Evolutionary conservation across 257 asterid species (phyloP), one percentile per base, ranked within the genome.

Genomic region (Thymus mandschuricus): DNA sequence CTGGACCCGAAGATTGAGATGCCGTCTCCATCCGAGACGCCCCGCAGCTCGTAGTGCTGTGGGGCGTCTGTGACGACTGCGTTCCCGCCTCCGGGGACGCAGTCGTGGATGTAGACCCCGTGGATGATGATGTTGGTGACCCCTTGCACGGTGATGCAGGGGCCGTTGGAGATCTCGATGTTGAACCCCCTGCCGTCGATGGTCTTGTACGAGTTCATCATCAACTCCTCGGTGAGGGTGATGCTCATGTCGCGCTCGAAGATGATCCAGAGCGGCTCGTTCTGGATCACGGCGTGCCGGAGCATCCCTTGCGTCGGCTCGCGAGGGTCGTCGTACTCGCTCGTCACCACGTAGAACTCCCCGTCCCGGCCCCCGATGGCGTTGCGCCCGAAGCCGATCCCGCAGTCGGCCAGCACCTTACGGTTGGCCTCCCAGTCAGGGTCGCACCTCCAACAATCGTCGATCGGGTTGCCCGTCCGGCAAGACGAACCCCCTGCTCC

Each of bases 371-470:
- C 96, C 0, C 96, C 92, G 6, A 74, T 78, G 2, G 96, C 87
- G 28, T 82, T 73, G 27, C 88, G 82, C 4, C 94, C 92, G 38
- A 89, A 89, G 27, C 94, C 94, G 1, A 84, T 80, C 1, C 79
- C 87, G 28, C 92, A 89, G 57, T 89, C 94, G 0, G 94, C 92
- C 5, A 87, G 69, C 38, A 81, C 69, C 51, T 84, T 89, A 0
- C 96, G 76, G 72, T 87, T 87, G 12, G 87, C 10, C 72, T 89
- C 96, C 94, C 92, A 89, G 3, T 85, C 82, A 3, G 88, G 83
- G 51, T 85, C 90, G 29, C 92, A 89, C 60, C 86, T 46, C 95
- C 92, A 89, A 72, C 92, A 89, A 29, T 89, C 96, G 58, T 89
- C 94, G 8, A 84, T 84, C 1, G 96, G 92, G 48, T 89, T 89